These are phyloP conservation scores for Aegilops longissima DNA, from an alignment of 176 grass and related monocot genomes.

Conservation along the genomic window DNA sequence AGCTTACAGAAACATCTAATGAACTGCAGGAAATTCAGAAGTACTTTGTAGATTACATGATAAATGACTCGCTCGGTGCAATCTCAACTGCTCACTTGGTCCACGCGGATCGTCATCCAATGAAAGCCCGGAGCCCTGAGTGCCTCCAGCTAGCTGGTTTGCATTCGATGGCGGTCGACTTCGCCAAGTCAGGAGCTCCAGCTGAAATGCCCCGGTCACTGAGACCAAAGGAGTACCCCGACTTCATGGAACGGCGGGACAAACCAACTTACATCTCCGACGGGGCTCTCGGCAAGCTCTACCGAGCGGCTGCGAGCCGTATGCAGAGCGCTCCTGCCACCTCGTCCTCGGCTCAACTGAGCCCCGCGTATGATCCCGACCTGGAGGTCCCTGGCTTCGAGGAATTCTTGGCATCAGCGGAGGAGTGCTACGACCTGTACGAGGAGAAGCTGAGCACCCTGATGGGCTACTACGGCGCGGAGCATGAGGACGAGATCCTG, in stretches of 20 bases:
- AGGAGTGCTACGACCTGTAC: constrained; percentile 61
- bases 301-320: constrained; percentile 39
- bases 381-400: constrained; percentile 63
- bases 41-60: constrained; percentile 85
- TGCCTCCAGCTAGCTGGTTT: constrained; percentile 80
- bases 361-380: constrained; percentile 49
- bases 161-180: constrained; percentile 92
- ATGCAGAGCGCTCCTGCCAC: constrained; percentile 24
- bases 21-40: constrained; percentile 91
- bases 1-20: constrained; percentile 20
- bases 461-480: constrained; percentile 66
- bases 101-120: constrained; percentile 58
- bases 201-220: constrained; percentile 68
- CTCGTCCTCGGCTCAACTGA: not conserved
- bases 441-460: constrained; percentile 68
- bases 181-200: constrained; percentile 82
- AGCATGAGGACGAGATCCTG: constrained; percentile 88
- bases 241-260: constrained; percentile 89
- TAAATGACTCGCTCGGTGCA: constrained; percentile 65
- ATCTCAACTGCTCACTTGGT: constrained; percentile 87
- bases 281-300: constrained; percentile 71
- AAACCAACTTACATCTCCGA: constrained; percentile 56
- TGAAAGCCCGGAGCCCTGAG: constrained; percentile 69
- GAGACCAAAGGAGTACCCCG: constrained; percentile 73
- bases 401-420: constrained; percentile 49